Conservation (phyloP, 139 green algal species). For the Tetradesmus lagerheimii region DNA sequence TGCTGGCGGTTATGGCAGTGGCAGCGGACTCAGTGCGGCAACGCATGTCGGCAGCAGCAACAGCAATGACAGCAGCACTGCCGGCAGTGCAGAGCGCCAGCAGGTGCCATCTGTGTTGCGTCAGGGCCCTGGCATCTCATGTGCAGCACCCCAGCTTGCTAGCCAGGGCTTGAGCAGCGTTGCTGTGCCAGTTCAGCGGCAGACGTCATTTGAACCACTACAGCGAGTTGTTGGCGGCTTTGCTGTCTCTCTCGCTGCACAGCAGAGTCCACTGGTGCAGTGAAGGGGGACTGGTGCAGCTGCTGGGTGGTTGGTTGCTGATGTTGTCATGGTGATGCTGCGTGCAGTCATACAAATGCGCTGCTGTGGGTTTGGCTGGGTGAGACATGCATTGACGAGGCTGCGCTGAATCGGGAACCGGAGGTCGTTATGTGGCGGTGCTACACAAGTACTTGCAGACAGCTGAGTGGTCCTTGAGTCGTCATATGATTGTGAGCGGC, state of each 20-base stretch:
- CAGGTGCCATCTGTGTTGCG: not conserved
- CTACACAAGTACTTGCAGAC: not conserved
- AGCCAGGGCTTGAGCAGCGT: not conserved
- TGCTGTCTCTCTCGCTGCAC: not conserved
- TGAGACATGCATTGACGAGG: too few relatives aligned
- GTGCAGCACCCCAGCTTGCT: not conserved
- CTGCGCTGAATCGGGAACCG: too few relatives aligned
- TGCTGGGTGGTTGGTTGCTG: too few relatives aligned
- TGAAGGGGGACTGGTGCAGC: not conserved
- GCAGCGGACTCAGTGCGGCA: not conserved
- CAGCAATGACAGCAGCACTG: not conserved
- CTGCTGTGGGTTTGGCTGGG: too few relatives aligned
- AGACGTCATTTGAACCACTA: constrained; percentile 11
- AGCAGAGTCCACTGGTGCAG: not conserved
- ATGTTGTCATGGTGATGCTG: not conserved
- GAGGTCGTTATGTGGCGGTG: too few relatives aligned
- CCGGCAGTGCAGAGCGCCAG: not conserved
- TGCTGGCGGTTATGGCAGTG: not conserved
- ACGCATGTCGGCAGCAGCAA: not conserved
- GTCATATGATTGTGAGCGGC: too few relatives aligned
- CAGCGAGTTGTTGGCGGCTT: constrained; percentile 37
- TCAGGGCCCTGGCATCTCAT: not conserved
- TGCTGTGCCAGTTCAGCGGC: not conserved
- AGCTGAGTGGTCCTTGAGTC: not conserved
- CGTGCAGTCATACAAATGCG: too few relatives aligned